Conservation (phyloP, 2,329 filamentous ascomycete genomes). For the Arthrobotrys sinensis region DNA sequence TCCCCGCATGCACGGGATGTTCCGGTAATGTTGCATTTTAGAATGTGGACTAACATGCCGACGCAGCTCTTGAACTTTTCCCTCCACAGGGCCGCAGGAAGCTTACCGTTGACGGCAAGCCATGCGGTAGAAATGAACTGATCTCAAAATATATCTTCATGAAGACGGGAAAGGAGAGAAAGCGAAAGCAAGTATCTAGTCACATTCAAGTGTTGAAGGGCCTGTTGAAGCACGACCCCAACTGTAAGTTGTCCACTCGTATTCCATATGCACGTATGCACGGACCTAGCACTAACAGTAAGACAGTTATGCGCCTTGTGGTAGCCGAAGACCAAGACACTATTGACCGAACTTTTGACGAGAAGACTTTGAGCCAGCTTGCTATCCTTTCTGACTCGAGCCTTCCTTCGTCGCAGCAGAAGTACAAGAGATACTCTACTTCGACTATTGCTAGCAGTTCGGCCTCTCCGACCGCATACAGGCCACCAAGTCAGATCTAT, state of each 20-base stretch:
- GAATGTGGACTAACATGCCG: conserved; percentile 6
- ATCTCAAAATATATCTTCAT: conserved; percentile 78
- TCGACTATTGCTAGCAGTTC: conserved; percentile 58
- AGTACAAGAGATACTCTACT: conserved; percentile 59
- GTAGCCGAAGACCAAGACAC: conserved; percentile 60
- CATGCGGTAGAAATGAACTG: conserved; percentile 79
- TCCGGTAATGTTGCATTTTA: conserved; percentile 38
- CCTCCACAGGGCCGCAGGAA: conserved; percentile 78
- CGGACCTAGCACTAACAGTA: conserved; percentile 52
- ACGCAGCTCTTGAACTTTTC: conserved; percentile 75
- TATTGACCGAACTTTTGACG: conserved; percentile 59
- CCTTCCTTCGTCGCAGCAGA: conserved; percentile 43
- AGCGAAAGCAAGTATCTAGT: conserved; percentile 78
- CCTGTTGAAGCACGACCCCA: conserved; percentile 76
- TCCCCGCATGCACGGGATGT: conserved; percentile 8
- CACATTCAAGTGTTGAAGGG: conserved; percentile 80
- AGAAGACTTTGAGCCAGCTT: conserved; percentile 60
- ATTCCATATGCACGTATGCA: conserved; percentile 29
- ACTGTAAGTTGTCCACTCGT: conserved; percentile 72
- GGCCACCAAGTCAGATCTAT: conserved; percentile 52
- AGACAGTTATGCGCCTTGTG: conserved; percentile 59
- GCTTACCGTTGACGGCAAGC: conserved; percentile 76
- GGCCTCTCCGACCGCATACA: conserved; percentile 51
- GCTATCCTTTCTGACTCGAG: conserved; percentile 55
- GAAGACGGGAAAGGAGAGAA: conserved; percentile 67